Conservation (phyloP, 1,284 basidiomycete genomes). For the Boletus mariae region DNA sequence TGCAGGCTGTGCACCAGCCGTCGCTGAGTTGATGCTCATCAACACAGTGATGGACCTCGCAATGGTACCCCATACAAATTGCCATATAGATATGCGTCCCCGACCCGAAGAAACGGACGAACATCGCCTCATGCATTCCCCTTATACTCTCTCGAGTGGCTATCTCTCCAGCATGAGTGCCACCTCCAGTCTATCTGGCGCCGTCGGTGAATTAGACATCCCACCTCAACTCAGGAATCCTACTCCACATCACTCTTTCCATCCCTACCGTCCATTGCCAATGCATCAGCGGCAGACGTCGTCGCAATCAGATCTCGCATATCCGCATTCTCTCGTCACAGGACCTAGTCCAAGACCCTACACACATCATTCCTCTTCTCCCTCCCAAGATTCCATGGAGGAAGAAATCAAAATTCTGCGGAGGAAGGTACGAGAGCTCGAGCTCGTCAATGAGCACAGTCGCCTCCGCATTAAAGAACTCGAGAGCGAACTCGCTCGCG, state of each 20-base stretch:
- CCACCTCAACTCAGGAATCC: slow-evolving; percentile 36
- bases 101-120: slow-evolving; percentile 21
- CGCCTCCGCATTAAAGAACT: slow-evolving; percentile 45
- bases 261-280: slow-evolving; percentile 24
- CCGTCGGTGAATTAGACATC: slow-evolving; percentile 53
- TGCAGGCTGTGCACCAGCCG: slow-evolving; percentile 29
- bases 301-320: slow-evolving; percentile 23
- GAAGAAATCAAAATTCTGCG: slow-evolving; percentile 41
- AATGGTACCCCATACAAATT: slow-evolving; percentile 33
- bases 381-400: slow-evolving; percentile 31
- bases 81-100: slow-evolving; percentile 23
- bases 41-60: slow-evolving; percentile 25
- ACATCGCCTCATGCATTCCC: slow-evolving; percentile 29
- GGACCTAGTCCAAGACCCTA: slow-evolving; percentile 27
- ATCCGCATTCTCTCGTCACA: slow-evolving; percentile 17
- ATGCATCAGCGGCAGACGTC: slow-evolving; percentile 32
- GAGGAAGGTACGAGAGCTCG: slow-evolving; percentile 42
- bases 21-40: slow-evolving; percentile 32
- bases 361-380: slow-evolving; percentile 24
- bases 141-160: slow-evolving; percentile 25
- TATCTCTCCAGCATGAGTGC: slow-evolving; percentile 36
- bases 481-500: slow-evolving; percentile 41
- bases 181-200: slow-evolving; percentile 58
- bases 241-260: slow-evolving; percentile 32
- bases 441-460: slow-evolving; percentile 43